Conservation (phyloP, 1,139 yeast genomes). For the Kodamaea fungicola region DNA sequence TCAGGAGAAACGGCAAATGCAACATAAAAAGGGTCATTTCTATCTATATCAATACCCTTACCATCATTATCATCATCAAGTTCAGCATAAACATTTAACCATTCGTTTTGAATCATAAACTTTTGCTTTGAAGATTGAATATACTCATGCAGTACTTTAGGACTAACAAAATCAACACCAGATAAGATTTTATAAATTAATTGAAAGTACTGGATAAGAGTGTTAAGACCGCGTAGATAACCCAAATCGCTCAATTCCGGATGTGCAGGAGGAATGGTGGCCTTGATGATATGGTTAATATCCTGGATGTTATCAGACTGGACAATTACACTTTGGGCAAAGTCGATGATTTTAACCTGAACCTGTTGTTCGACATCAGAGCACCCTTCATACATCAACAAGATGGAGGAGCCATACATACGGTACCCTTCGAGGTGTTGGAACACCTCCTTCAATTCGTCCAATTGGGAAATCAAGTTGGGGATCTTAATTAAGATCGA, state of each 20-base stretch:
- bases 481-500: conserved; percentile 73
- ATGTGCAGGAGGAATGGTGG: conserved; percentile 60
- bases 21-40: conserved; percentile 23
- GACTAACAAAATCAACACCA: conserved; percentile 15
- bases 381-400: conserved; percentile 84
- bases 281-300: conserved; percentile 10
- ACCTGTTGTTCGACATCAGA: conserved; percentile 23
- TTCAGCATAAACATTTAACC: conserved; percentile 50
- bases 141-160: conserved; percentile 18
- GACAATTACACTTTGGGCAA: conserved; percentile 90
- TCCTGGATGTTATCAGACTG: conserved; percentile 39
- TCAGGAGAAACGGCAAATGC: conserved; percentile 20
- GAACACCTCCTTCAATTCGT: conserved; percentile 55
- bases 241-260: conserved; percentile 71
- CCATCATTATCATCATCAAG: conserved; percentile 22
- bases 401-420: conserved; percentile 84
- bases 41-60: conserved; percentile 8
- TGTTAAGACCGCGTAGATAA: conserved; percentile 73
- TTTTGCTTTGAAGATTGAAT: conserved; percentile 24
- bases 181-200: conserved; percentile 50
- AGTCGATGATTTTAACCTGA: conserved; percentile 80
- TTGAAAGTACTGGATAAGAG: conserved; percentile 62
- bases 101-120: conserved; percentile 30
- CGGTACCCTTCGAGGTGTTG: conserved; percentile 69
- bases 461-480: conserved; percentile 54